Evolutionary conservation across 2,329 filamentous ascomycete species (phyloP).

Genomic region (Penicillium sp.): DNA sequence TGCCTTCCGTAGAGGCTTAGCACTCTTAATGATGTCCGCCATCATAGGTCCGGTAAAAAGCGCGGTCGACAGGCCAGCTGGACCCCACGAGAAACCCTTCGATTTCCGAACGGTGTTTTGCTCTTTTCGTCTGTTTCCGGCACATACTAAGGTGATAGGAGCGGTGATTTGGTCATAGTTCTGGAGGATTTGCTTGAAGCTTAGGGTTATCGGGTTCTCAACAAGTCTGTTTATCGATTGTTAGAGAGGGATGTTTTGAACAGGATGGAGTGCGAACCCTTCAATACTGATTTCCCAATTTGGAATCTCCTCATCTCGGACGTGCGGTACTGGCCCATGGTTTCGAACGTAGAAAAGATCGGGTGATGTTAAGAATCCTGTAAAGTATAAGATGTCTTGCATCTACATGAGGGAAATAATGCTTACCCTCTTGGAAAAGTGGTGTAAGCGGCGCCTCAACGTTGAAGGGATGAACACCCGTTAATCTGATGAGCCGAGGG

Average conservation of each 20-base stretch:
- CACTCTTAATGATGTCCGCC: conserved; percentile 70
- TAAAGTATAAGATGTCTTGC: not conserved
- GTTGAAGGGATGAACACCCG: conserved; percentile 90
- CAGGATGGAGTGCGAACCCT: conserved; percentile 52
- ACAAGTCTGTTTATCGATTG: conserved; percentile 61
- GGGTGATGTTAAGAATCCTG: conserved; percentile 83
- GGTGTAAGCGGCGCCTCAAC: conserved; percentile 81
- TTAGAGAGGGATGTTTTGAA: conserved; percentile 14
- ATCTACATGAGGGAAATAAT: not conserved
- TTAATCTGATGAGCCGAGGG: conserved; percentile 80
- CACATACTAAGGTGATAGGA: conserved; percentile 87
- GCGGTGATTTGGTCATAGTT: conserved; percentile 83
- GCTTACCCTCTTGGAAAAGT: conserved; percentile 67
- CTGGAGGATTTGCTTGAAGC: conserved; percentile 71
- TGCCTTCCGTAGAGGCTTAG: conserved; percentile 71
- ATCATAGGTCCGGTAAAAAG: conserved; percentile 85
- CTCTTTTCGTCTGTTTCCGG: conserved; percentile 89
- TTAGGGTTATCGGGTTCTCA: conserved; percentile 73
- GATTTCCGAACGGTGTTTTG: conserved; percentile 90
- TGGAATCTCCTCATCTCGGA: conserved; percentile 72
- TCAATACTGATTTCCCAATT: conserved; percentile 85
- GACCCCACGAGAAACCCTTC: conserved; percentile 93
- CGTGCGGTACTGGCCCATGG: conserved; percentile 80
- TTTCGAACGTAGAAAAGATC: conserved; percentile 92
- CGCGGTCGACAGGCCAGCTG: conserved; percentile 84